Evolutionary conservation across 345 rosid species (phyloP).

Genomic region (Eucalyptus caleyi): DNA sequence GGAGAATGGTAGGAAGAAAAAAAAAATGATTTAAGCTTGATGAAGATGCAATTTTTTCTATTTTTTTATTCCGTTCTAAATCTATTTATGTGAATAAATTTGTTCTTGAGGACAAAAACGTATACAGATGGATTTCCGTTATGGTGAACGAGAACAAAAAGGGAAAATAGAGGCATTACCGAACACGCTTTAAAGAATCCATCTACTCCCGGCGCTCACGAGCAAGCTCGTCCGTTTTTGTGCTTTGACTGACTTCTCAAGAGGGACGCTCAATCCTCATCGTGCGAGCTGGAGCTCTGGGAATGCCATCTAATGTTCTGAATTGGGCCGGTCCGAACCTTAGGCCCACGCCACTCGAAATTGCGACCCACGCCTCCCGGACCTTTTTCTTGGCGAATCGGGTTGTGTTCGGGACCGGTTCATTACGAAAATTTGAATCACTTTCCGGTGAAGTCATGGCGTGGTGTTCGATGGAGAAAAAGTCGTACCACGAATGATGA

Average conservation of each 20-base stretch:
- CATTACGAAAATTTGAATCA: neutral
- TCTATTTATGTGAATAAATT: too few species aligned
- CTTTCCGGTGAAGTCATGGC: neutral
- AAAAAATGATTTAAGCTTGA: too few species aligned
- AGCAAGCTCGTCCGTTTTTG: neutral
- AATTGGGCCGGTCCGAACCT: neutral
- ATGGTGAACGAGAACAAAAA: neutral
- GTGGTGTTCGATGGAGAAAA: neutral
- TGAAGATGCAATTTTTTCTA: too few species aligned
- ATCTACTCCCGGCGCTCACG: neutral
- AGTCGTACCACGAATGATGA: neutral
- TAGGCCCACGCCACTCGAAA: neutral
- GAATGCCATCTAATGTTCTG: neutral
- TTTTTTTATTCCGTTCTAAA: rapidly evolving
- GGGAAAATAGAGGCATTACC: too few species aligned
- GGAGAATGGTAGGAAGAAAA: too few species aligned
- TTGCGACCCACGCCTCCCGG: neutral
- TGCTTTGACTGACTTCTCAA: neutral
- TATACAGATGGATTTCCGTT: too few species aligned
- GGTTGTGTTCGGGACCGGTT: neutral
- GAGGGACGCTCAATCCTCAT: neutral
- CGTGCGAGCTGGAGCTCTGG: neutral
- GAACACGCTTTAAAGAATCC: neutral
- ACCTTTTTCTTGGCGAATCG: neutral
- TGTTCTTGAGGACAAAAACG: too few species aligned